Evolutionary conservation across 2,329 filamentous ascomycete species (phyloP).

Genomic region (Trichoderma simmonsii): DNA sequence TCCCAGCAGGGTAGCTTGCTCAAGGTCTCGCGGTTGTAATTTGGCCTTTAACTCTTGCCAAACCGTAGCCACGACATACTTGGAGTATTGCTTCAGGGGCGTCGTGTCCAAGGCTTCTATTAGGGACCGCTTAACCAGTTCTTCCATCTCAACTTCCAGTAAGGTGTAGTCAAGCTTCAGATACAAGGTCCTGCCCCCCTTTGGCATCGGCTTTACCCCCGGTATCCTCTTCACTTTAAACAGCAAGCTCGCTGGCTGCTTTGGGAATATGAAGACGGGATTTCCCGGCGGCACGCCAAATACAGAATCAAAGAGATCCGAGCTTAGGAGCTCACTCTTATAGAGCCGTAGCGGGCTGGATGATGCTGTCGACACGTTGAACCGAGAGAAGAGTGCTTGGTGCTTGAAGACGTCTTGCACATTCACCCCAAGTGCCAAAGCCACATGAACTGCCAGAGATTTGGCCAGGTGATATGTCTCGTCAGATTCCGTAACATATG

Average conservation of each 20-base stretch:
- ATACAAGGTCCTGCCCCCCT: conserved; percentile 49
- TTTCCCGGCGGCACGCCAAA: conserved; percentile 54
- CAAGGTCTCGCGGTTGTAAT: conserved; percentile 51
- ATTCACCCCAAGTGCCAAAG: conserved; percentile 86
- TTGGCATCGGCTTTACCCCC: conserved; percentile 32
- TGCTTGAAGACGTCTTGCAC: conserved; percentile 96
- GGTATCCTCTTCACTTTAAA: conserved; percentile 70
- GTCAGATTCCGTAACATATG: conserved; percentile 66
- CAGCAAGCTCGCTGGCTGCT: conserved; percentile 75
- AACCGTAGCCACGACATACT: conserved; percentile 45
- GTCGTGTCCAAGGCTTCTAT: conserved; percentile 37
- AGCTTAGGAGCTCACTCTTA: conserved; percentile 63
- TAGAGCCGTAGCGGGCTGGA: conserved; percentile 71
- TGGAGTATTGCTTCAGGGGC: conserved; percentile 44
- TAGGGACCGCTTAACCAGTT: conserved; percentile 45
- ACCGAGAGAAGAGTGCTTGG: conserved; percentile 76
- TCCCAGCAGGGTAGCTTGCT: conserved; percentile 53
- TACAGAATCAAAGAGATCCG: conserved; percentile 64
- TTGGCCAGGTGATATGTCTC: conserved; percentile 38
- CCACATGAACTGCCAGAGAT: conserved; percentile 64
- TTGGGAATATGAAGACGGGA: conserved; percentile 67
- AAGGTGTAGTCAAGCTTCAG: conserved; percentile 74
- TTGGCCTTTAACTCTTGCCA: conserved; percentile 42
- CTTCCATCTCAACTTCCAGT: conserved; percentile 68
- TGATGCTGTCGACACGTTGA: conserved; percentile 82